Base-by-base conservation (phyloP, 306 rosid genomes). In the Pterocarpus santalinus region DNA sequence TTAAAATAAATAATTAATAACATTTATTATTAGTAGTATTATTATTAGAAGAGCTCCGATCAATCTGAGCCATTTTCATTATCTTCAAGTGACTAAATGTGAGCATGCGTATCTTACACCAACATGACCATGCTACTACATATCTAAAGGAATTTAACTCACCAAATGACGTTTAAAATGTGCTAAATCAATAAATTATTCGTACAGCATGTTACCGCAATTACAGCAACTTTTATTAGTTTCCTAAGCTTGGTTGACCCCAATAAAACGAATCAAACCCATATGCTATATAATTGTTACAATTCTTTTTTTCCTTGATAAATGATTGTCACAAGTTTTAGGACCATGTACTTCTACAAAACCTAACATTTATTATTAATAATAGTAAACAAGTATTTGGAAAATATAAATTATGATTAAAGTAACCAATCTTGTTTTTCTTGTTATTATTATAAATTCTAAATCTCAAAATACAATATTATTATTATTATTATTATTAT, bases 201-300 rank as follows among this genome's bases (percentile, higher is more conserved):
- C 47, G 62, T 83, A 74, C 82, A 79, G 15, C 51, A 67, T 13
- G 36, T 47, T 72, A 22, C 28, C 28, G 1, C 28, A 22, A 22
- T 22, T 22, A 22, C 28, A 22, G 28, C 28, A 22, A 79, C 13
- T 56, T 64, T 62, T 77, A 77, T 84, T 87, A 81, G 63, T 83
- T 70, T 60, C 58, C 82, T 87, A 87, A 94, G 88, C 86, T 86
- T 88, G 85, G 60, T 72, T 56, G 84, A 81, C 72, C 82, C 43
- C 12, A 60, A 47, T 41, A 73, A 52, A 73, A 77, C 15, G 69
- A 82, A 79, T 72, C 72, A 44, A 63, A 28, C 62, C 81, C 79
- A 57, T 82, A 65, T 33, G 74, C 78, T 76, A 76, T 61, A 72
- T 58, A 14, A 61, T 80, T 41, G 74, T 76, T 73, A 76, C 80